A percentile compares a stretch with the other conserved stretches of the same genome.
Conservation (phyloP, 441 rosid species). For the Gossypium trilobum region DNA sequence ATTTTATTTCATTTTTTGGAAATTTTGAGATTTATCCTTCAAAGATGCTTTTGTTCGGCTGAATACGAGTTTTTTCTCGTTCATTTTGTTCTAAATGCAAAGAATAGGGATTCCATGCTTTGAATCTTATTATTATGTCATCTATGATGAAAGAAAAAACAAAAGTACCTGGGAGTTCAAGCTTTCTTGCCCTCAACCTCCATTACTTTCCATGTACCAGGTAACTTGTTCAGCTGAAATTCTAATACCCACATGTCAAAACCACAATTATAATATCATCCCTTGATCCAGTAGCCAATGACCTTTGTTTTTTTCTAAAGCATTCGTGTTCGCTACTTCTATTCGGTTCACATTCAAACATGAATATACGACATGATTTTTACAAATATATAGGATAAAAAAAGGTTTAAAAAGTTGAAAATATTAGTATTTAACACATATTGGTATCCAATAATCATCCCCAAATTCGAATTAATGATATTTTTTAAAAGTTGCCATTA, state of each 20-base stretch:
- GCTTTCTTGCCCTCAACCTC: slow-evolving; percentile 23
- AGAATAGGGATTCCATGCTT: slow-evolving; percentile 29
- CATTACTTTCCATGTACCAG: slow-evolving; percentile 28
- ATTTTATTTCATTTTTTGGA: background rate
- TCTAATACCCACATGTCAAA: slow-evolving; percentile 54
- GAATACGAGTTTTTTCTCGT: slow-evolving; percentile 21
- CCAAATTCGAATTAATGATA: background rate
- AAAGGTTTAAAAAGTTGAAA: background rate
- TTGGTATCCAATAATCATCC: background rate
- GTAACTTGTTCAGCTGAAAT: slow-evolving; percentile 63
- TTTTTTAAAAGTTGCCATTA: background rate
- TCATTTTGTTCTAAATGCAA: slow-evolving; percentile 28
- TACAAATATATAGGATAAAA: background rate
- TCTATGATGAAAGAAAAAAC: slow-evolving; percentile 36
- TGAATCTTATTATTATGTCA: slow-evolving; percentile 35
- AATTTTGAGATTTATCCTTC: slow-evolving; percentile 27
- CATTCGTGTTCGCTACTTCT: background rate
- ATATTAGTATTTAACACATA: background rate
- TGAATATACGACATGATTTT: background rate
- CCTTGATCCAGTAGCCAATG: slow-evolving; percentile 24
- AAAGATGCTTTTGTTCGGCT: slow-evolving; percentile 42
- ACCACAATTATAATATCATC: slow-evolving; percentile 15
- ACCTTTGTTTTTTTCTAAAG: background rate
- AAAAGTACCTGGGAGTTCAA: slow-evolving; percentile 30
- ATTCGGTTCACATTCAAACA: background rate